Percentiles rank a stretch among this genome's conserved stretches.
phyloP scores from a whole-genome alignment of 2,329 filamentous ascomycete species.

The Cryphonectria japonica region DNA sequence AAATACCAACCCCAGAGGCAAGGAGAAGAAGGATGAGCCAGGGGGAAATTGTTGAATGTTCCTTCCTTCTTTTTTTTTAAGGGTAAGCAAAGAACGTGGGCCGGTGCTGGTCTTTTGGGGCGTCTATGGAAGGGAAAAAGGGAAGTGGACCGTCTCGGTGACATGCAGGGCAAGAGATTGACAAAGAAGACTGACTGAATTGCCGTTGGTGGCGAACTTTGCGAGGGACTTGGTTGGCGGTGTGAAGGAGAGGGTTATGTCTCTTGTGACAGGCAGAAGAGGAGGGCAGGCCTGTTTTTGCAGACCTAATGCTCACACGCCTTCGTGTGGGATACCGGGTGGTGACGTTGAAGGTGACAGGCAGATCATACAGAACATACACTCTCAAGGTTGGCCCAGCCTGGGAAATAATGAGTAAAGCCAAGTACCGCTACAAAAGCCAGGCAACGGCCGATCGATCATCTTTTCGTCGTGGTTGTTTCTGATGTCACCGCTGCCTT shows the following conservation, averaged over 20 bases:
- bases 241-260: neutral
- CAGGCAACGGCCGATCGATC: neutral
- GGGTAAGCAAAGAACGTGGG: neutral
- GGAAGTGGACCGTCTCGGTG: neutral
- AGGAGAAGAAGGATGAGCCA: too few species aligned
- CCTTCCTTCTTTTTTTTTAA: neutral
- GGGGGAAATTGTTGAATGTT: neutral
- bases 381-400: neutral
- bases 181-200: neutral
- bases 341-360: too few species aligned
- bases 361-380: neutral
- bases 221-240: neutral
- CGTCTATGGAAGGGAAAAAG: neutral
- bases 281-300: neutral
- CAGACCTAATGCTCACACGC: neutral
- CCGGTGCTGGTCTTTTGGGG: neutral
- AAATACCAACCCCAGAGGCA: neutral
- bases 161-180: slow-evolving; percentile 5
- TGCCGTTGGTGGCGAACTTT: slow-evolving; percentile 3
- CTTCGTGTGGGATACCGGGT: too few species aligned
- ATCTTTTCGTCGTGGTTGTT: neutral
- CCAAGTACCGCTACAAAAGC: neutral
- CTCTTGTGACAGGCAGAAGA: neutral
- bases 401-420: neutral
- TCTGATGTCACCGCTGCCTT: neutral